Evolutionary conservation across 2,329 filamentous ascomycete species (phyloP), one percentile per base, ranked within the genome.

Genomic region (Hypomyces rosellus): DNA sequence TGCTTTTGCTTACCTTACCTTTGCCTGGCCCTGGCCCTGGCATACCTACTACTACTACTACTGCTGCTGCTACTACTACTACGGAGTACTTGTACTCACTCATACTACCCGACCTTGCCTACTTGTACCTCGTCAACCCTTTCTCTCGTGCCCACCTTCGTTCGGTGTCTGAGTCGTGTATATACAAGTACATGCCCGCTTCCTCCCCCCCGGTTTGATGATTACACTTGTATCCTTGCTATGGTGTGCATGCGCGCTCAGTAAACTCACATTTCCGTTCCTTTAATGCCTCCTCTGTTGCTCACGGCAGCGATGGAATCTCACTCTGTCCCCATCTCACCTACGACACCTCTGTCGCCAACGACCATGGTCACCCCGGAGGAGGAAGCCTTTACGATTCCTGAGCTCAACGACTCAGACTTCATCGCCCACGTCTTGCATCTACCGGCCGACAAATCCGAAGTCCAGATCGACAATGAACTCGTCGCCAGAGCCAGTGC

Each of bases 341-440:
- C 48, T 2, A 50, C 41, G 14, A 45, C 49, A 4, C 43, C 39
- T 5, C 20, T 41, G 18, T 41, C 43, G 22, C 30, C 40, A 15
- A 8, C 18, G 25, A 33, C 42, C 11, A 14, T 37, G 33, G 38
- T 16, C 1, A 25, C 34, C 15, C 6, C 14, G 12, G 44, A 47
- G 38, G 30, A 36, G 1, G 51, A 41, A 9, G 33, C 43, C 6
- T 43, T 44, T 34, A 12, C 48, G 14, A 50, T 64, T n/a, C 64
- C 69, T 49, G 72, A 75, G 53, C 63, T 74, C 41, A 62, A 61
- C 59, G 69, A 74, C 40, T 59, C 57, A 48, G 65, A 65, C 30
- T 76, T 73, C 52, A 56, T 65, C 46, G 56, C 60, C 48, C 60
- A 70, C 22, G 74, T 77, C 7, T 60, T 77, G 25, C 61, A 59